Base-by-base conservation (phyloP, 2,329 filamentous ascomycete genomes). In the Xylariaceae sp. region DNA sequence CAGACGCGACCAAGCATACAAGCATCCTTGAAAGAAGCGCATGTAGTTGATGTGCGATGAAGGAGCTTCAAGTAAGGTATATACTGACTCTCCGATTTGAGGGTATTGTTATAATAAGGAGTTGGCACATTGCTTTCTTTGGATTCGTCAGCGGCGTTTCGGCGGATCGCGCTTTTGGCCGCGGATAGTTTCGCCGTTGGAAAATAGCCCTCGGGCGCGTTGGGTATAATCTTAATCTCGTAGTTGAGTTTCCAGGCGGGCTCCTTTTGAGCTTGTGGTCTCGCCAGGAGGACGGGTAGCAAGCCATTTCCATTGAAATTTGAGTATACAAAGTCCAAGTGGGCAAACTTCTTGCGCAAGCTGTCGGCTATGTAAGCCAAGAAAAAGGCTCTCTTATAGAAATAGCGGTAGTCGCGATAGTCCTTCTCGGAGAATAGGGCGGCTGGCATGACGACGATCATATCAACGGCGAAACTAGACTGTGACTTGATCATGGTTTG, bases 351-450 rank as follows among this genome's bases (percentile, higher is more conserved):
- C 36, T 80, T 75, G 59, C 84, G 83, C 49, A 97, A 74, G 4
- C 81, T 84, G 29, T 83, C 84, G 13, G 90, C 85, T 52, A 97
- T 75, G 60, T 88, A 89, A 32, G 92, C 89, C 47, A 97, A 75
- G 67, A 95, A 97, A 71, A 92, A 97, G 12, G 94, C 88, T 59
- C 92, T 80, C 66, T 96, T 95, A 74, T 96, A 92, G 67, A 96
- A 96, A 73, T 95, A 97, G 57, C 94, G 84, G 75, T 94, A 80
- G 69, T 96, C 91, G 47, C 92, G 79, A 68, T 92, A 96, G 71
- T 99, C 94, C 72, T 97, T 97, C 42, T 95, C 89, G 66, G 96
- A 90, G 65, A 97, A 92, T 12, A 96, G 72, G 1, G 80, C 74
- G 53, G 75, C 71, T 5, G 94, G 92, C 84, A 99, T 95, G 45